phyloP scores from a whole-genome alignment of 2,329 filamentous ascomycete species.

The Fusarium chuoi region DNA sequence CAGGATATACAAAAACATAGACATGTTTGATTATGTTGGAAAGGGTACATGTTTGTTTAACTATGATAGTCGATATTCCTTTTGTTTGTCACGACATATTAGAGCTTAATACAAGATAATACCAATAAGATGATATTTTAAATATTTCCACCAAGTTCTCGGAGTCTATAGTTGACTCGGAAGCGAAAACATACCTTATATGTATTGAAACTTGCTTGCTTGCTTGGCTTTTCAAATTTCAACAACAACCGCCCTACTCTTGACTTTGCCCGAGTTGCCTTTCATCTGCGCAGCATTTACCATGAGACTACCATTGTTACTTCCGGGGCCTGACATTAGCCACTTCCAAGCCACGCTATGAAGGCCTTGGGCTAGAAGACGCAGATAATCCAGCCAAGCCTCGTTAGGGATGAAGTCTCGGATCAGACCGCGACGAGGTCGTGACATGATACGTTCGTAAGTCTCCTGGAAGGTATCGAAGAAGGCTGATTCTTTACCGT shows the following conservation, averaged over 20 bases:
- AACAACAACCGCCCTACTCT: slow-evolving; percentile 52
- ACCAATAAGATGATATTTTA: background rate
- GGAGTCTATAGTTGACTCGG: background rate
- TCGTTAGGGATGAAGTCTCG: slow-evolving; percentile 58
- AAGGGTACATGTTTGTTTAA: slow-evolving; percentile 16
- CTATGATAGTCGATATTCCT: background rate
- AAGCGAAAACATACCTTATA: background rate
- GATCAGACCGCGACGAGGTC: slow-evolving; percentile 55
- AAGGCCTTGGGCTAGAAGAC: slow-evolving; percentile 57
- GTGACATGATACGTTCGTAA: slow-evolving; percentile 73
- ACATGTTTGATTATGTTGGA: background rate
- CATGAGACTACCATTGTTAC: slow-evolving; percentile 61
- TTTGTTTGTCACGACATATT: slow-evolving; percentile 25
- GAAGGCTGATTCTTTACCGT: slow-evolving; percentile 74
- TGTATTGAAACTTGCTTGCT: background rate
- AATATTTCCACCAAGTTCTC: background rate
- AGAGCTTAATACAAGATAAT: slow-evolving; percentile 19
- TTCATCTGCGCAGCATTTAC: slow-evolving; percentile 68
- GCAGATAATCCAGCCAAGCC: slow-evolving; percentile 59
- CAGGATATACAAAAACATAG: slow-evolving; percentile 2
- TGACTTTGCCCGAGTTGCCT: slow-evolving; percentile 61
- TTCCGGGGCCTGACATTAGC: slow-evolving; percentile 64
- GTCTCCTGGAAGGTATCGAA: slow-evolving; percentile 79
- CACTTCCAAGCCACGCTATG: slow-evolving; percentile 65
- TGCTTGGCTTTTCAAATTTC: slow-evolving; percentile 42